Percentiles rank a stretch among this genome's conserved stretches.
These are phyloP conservation scores for Alnus glutinosa DNA, from an alignment of 306 rosid genomes.

Conservation along the genomic window DNA sequence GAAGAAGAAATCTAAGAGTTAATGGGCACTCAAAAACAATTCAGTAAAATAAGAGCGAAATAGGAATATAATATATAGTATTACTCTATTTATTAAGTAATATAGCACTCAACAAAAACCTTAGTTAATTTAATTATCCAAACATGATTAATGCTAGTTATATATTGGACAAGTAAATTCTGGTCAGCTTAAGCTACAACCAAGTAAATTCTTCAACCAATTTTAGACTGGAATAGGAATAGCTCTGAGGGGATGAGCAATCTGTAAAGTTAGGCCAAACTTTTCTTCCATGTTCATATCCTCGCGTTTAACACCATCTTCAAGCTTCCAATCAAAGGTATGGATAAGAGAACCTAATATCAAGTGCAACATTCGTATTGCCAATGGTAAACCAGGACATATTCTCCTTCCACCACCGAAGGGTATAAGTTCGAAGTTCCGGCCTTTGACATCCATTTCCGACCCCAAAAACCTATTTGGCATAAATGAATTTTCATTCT, in stretches of 20 bases:
- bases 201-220: too few species aligned
- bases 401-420: slow-evolving; percentile 51
- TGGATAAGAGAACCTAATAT: slow-evolving; percentile 54
- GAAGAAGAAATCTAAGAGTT: too few species aligned
- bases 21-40: too few species aligned
- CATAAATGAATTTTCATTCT: too few species aligned
- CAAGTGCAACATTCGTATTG: slow-evolving; percentile 46
- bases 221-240: slow-evolving; percentile 24
- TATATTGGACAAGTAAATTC: too few species aligned
- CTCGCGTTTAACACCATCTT: slow-evolving; percentile 25
- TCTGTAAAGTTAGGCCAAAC: slow-evolving; percentile 42
- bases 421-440: slow-evolving; percentile 48
- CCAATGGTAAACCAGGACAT: slow-evolving; percentile 51
- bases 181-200: too few species aligned
- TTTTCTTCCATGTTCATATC: slow-evolving; percentile 55
- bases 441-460: slow-evolving; percentile 44
- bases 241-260: slow-evolving; percentile 41
- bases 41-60: too few species aligned
- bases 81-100: too few species aligned
- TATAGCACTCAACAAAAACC: too few species aligned
- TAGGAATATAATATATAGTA: too few species aligned
- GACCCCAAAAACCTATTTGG: neutral
- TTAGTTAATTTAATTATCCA: too few species aligned
- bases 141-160: too few species aligned
- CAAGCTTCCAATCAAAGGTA: slow-evolving; percentile 64